These are phyloP conservation scores for Solanum piurae DNA, from an alignment of 257 asterid genomes.

Conservation along the genomic window DNA sequence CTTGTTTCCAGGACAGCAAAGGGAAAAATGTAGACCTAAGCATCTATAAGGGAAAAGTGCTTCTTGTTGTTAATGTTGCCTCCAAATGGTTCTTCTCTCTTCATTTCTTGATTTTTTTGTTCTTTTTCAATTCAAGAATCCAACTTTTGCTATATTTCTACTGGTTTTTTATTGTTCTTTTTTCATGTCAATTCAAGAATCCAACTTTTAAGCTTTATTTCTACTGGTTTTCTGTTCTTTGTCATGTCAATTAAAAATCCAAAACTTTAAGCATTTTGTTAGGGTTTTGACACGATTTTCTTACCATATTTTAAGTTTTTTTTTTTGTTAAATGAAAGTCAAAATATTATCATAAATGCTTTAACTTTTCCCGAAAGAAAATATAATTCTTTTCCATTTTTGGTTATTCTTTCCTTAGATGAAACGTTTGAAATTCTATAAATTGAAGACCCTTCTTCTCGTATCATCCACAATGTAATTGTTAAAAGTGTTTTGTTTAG, in stretches of 20 bases:
- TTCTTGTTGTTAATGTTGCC: slow-evolving; percentile 94
- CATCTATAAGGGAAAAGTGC: slow-evolving; percentile 62
- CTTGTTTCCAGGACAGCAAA: slow-evolving; percentile 40
- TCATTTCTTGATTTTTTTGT: background rate
- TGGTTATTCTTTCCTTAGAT: background rate
- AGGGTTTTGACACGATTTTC: background rate
- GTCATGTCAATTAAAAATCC: background rate
- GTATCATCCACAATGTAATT: background rate
- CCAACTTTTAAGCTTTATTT: background rate
- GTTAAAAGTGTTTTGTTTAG: background rate
- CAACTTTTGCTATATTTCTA: background rate
- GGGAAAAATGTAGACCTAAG: slow-evolving; percentile 60
- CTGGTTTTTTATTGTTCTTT: background rate
- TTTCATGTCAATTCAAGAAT: background rate
- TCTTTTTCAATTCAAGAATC: background rate
- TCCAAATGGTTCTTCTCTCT: slow-evolving; percentile 63
- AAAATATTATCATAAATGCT: background rate
- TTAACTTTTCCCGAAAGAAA: background rate
- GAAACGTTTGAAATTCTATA: background rate
- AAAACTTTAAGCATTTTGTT: background rate
- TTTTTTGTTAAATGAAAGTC: background rate
- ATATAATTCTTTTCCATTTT: background rate
- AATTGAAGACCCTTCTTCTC: background rate
- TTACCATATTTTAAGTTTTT: background rate
- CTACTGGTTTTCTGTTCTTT: background rate